Evolutionary conservation across 164 flowering plant genomes (phyloP).

Genomic region (Macadamia integrifolia): DNA sequence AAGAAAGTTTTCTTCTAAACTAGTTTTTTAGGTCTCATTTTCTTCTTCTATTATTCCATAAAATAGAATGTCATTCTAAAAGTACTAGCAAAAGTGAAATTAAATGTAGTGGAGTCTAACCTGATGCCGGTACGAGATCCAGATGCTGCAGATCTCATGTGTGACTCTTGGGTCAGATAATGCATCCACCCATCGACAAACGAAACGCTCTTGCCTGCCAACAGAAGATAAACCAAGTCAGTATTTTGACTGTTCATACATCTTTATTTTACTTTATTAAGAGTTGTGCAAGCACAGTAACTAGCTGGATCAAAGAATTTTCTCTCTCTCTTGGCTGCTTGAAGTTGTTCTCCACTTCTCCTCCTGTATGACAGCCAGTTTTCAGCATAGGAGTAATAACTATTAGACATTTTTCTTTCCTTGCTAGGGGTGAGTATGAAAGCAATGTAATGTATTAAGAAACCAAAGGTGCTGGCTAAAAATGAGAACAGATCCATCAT

Average conservation of each 20-base stretch:
- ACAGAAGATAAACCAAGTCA: neutral
- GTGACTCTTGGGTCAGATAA: constrained; percentile 83
- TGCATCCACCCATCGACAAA: constrained; percentile 60
- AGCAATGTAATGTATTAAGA: too few species aligned
- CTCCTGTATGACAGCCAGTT: constrained; percentile 49
- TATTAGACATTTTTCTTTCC: too few species aligned
- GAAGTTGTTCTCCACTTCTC: constrained; percentile 69
- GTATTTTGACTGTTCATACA: neutral
- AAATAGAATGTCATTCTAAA: neutral
- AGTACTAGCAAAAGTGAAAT: neutral
- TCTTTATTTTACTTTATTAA: neutral
- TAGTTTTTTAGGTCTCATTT: too few species aligned
- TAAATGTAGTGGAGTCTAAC: constrained; percentile 21
- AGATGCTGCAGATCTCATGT: constrained; percentile 73
- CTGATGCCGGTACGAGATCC: constrained; percentile 90
- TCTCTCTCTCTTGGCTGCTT: constrained; percentile 97
- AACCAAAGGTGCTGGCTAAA: too few species aligned
- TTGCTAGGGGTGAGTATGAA: too few species aligned
- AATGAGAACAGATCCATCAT: too few species aligned
- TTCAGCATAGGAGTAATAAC: neutral
- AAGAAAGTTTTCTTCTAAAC: too few species aligned
- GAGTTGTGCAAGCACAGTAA: constrained; percentile 20
- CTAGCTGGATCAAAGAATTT: constrained; percentile 80
- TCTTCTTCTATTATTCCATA: neutral
- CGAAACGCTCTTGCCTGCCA: constrained; percentile 80